Base-by-base conservation (phyloP, 2,329 filamentous ascomycete genomes). In the Sporothrix pseudoabietina region DNA sequence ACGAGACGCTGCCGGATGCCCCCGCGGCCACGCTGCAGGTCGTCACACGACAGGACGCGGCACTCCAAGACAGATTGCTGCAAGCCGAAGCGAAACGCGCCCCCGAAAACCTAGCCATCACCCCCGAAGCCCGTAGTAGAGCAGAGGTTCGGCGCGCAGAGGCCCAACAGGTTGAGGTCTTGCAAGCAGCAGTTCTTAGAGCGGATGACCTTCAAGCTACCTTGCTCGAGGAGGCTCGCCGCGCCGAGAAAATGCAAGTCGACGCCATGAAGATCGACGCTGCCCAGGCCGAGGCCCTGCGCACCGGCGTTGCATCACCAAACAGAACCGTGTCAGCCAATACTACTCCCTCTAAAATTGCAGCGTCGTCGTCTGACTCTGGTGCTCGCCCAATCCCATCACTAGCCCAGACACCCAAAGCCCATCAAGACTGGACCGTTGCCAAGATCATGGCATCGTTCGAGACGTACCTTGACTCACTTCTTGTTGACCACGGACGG, bases 401-500 rank as follows among this genome's bases (percentile, higher is more conserved):
- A 12, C 10, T 30, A 1, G n/a, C 30, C 5, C 59, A 39, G 47
- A 72, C 65, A 4, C 72, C 72, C 26, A 80, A 78, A 63, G 79
- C 79, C 69, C 57, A 73, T 3, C 30, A 39, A 54, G 82, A 83
- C 2, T 86, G 84, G 83, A 83, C 83, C 2, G 77, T 83, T 22
- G 80, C 82, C 1, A 82, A 83, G 71, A 80, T 88, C n/a, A 83
- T 83, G 47, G 76, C 78, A 5, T 78, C 80, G 6, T 80, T 88
- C 39, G 79, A 78, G 9, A 74, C 78, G 1, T 83, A 84, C 69
- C 81, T 83, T 19, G 79, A 80, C 47, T 83, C 86, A 32, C 83
- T 88, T 39, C 82, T 82, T 69, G 79, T 82, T 14, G 82, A 83
- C 52, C 85, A 87, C 72, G 81, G 84, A 7, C 82, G 80, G 32